Conservation (phyloP, 441 rosid species). For the Eruca vesicaria region DNA sequence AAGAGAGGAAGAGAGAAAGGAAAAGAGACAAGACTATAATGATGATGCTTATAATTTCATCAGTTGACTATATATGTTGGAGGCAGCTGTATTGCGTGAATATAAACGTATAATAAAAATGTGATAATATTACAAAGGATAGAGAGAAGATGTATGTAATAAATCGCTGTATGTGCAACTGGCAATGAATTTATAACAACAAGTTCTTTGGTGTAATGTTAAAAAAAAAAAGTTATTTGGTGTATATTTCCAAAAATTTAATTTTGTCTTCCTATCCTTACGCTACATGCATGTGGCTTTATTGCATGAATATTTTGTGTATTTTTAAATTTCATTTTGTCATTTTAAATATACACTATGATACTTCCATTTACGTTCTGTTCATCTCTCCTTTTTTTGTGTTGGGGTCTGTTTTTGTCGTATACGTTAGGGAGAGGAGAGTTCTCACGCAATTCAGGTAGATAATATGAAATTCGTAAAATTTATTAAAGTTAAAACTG, state of each 20-base stretch:
- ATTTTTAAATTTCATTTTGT: neutral
- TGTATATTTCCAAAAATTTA: slow-evolving; percentile 32
- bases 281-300: slow-evolving; percentile 44
- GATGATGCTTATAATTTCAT: slow-evolving; percentile 31
- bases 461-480: neutral
- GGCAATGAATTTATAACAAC: slow-evolving; percentile 40
- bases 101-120: neutral
- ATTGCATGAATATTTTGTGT: slow-evolving; percentile 35
- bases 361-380: slow-evolving; percentile 15
- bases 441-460: slow-evolving; percentile 20
- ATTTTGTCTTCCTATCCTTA: slow-evolving; percentile 37
- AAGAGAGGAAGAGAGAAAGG: slow-evolving; percentile 9
- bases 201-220: slow-evolving; percentile 29
- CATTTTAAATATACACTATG: neutral
- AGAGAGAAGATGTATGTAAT: slow-evolving; percentile 26
- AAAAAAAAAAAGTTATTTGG: slow-evolving; percentile 22
- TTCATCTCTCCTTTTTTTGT: neutral
- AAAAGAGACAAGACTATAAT: slow-evolving; percentile 21
- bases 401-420: slow-evolving; percentile 7
- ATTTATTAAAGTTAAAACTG: neutral
- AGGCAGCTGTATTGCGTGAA: slow-evolving; percentile 31
- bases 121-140: neutral
- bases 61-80: slow-evolving; percentile 38
- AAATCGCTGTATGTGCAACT: slow-evolving; percentile 41
- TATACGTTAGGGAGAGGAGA: slow-evolving; percentile 6